Conservation (phyloP, 2,329 filamentous ascomycete genomes). For the Pseudopyrenochaeta lycopersici region DNA sequence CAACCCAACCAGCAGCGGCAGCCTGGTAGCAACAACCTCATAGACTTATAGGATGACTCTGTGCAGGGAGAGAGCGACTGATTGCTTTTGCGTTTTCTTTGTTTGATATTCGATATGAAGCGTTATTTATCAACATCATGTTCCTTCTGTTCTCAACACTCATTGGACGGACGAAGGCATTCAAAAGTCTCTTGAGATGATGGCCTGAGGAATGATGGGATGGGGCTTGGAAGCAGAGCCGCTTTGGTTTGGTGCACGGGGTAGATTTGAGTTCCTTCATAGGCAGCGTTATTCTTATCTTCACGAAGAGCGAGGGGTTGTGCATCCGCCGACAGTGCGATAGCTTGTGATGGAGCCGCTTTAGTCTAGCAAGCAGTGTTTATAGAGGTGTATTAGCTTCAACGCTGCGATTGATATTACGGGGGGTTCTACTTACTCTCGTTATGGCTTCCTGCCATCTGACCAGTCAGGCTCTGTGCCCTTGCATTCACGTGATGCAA, state of each 20-base stretch:
- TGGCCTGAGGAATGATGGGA: conserved; percentile 6
- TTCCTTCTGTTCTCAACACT: conserved; percentile 15
- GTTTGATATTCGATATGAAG: conserved; percentile 31
- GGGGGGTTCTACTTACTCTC: no score
- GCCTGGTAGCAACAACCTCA: conserved; percentile 65
- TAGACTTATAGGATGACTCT: conserved; percentile 61
- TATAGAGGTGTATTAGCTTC: not conserved
- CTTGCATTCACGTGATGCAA: not conserved
- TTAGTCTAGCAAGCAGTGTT: not conserved
- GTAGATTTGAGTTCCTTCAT: conserved; percentile 28
- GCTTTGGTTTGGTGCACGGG: conserved; percentile 7
- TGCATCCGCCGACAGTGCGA: conserved; percentile 10
- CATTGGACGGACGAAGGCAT: conserved; percentile 15
- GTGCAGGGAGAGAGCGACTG: not conserved
- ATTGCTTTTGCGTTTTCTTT: conserved; percentile 19
- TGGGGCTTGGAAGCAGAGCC: not conserved
- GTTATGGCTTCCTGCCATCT: no score
- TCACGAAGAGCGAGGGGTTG: conserved; percentile 12
- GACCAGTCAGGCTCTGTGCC: no score
- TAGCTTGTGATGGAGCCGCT: not conserved
- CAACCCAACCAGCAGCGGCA: conserved; percentile 53
- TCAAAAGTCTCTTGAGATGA: conserved; percentile 19
- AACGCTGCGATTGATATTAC: not conserved
- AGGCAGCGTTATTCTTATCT: conserved; percentile 15
- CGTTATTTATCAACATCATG: conserved; percentile 13